Evolutionary conservation across 768 basidiomycete genomes (phyloP).

Genomic region (Tulasnella sp.): DNA sequence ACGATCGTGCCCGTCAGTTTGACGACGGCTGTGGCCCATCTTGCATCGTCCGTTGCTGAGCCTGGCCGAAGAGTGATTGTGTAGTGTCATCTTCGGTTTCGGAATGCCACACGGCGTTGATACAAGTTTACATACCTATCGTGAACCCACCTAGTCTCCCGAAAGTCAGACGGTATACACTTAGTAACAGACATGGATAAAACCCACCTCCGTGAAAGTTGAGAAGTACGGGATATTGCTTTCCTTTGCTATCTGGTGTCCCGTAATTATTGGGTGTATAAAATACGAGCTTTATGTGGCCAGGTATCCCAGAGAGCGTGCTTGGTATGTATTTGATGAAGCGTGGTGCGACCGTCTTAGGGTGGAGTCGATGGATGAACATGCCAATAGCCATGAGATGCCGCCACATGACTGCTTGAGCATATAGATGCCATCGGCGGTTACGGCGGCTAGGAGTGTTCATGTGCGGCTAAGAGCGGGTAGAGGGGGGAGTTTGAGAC

Average conservation of each 20-base stretch:
- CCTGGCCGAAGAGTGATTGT: too few relatives aligned
- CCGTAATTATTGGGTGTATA: conserved; percentile 8
- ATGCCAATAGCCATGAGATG: conserved; percentile 15
- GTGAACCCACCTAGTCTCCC: too few relatives aligned
- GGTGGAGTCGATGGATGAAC: conserved; percentile 6
- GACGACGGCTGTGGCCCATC: conserved; percentile 16
- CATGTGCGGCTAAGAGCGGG: too few relatives aligned
- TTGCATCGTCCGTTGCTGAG: conserved; percentile 20
- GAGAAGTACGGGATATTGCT: conserved; percentile 10
- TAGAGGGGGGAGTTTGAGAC: too few relatives aligned
- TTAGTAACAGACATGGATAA: too few relatives aligned
- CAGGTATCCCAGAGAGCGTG: conserved; percentile 5
- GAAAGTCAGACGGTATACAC: too few relatives aligned
- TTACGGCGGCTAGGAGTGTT: too few relatives aligned
- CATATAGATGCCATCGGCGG: not conserved
- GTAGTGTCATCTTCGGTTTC: too few relatives aligned
- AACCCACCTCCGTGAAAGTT: conserved; percentile 16
- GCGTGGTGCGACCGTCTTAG: not conserved
- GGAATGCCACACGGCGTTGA: too few relatives aligned
- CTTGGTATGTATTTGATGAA: conserved; percentile 10
- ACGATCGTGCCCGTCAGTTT: conserved; percentile 44
- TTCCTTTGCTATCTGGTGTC: not conserved
- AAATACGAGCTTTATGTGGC: conserved; percentile 10
- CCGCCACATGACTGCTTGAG: conserved; percentile 12
- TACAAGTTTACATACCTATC: not conserved